These are phyloP conservation scores for Cordyceps pruinosa DNA, from an alignment of 2,329 filamentous ascomycete genomes.

Conservation along the genomic window DNA sequence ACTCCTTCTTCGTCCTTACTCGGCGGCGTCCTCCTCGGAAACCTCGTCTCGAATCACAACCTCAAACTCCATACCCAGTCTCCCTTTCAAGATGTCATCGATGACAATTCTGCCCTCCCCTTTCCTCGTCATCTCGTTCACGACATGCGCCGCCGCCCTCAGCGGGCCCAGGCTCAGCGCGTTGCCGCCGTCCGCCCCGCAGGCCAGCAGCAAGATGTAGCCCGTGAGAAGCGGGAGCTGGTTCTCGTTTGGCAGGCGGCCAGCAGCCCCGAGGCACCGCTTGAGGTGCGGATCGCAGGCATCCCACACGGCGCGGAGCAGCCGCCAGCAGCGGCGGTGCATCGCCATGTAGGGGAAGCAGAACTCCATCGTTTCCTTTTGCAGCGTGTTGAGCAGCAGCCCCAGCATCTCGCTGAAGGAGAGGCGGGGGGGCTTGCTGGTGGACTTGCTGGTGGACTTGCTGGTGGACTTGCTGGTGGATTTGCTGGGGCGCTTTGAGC, in stretches of 20 bases:
- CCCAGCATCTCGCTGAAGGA: not conserved
- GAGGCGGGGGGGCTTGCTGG: not conserved
- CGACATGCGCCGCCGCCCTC: not conserved
- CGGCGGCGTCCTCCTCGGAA: not conserved
- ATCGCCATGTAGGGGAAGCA: not conserved
- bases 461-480: fast-evolving
- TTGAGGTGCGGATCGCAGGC: not conserved
- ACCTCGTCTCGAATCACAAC: not conserved
- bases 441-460: not conserved
- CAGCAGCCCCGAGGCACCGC: not conserved
- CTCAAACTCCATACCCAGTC: not conserved
- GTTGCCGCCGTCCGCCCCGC: not conserved
- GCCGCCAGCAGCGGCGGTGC: not conserved
- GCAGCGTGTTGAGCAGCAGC: not conserved
- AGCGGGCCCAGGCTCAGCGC: not conserved
- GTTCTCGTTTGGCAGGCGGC: not conserved
- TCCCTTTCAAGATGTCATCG: not conserved
- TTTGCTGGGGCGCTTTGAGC: not conserved
- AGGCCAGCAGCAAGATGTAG: not conserved
- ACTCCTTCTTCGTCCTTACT: not conserved
- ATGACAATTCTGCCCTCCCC: not conserved
- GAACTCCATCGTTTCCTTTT: not conserved
- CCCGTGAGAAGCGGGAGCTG: not conserved
- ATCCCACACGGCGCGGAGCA: not conserved
- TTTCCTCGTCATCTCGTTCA: not conserved